Percentiles rank a stretch among this genome's conserved stretches.
phyloP scores from a whole-genome alignment of 352 stramenopile species.

The Pythium graminicola region DNA sequence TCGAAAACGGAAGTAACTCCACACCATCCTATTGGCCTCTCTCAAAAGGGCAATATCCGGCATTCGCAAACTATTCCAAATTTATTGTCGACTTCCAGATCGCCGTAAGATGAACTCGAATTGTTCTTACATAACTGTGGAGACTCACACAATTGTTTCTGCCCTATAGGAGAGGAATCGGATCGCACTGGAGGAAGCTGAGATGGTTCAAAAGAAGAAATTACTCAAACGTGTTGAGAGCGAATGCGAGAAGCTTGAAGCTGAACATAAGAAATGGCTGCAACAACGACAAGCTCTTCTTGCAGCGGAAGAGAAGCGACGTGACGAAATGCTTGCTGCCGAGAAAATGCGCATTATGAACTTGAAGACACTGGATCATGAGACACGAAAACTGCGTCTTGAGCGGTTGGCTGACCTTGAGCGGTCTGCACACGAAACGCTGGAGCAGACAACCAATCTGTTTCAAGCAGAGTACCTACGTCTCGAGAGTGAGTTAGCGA shows the following conservation, averaged over 20 bases:
- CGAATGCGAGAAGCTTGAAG: slow-evolving; percentile 46
- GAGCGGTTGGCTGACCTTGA: slow-evolving; percentile 62
- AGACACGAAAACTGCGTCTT: slow-evolving; percentile 56
- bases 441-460: slow-evolving; percentile 57
- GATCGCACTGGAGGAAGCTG: slow-evolving; percentile 70
- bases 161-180: slow-evolving; percentile 61
- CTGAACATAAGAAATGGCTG: slow-evolving; percentile 60
- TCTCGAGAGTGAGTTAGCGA: slow-evolving; percentile 39
- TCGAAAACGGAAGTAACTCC: background rate
- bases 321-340: slow-evolving; percentile 44
- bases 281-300: slow-evolving; percentile 51
- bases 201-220: slow-evolving; percentile 55
- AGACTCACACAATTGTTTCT: slow-evolving; percentile 7
- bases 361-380: slow-evolving; percentile 62
- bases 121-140: background rate
- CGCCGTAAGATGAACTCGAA: slow-evolving; percentile 33
- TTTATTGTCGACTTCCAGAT: slow-evolving; percentile 85
- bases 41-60: slow-evolving; percentile 64
- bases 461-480: slow-evolving; percentile 58
- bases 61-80: slow-evolving; percentile 68
- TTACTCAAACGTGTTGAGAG: slow-evolving; percentile 49
- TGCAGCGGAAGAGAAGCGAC: slow-evolving; percentile 51
- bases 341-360: slow-evolving; percentile 64
- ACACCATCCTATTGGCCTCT: slow-evolving; percentile 44
- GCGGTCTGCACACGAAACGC: slow-evolving; percentile 41